Conservation (phyloP, 257 asterid species). For the Paulownia fortunei region DNA sequence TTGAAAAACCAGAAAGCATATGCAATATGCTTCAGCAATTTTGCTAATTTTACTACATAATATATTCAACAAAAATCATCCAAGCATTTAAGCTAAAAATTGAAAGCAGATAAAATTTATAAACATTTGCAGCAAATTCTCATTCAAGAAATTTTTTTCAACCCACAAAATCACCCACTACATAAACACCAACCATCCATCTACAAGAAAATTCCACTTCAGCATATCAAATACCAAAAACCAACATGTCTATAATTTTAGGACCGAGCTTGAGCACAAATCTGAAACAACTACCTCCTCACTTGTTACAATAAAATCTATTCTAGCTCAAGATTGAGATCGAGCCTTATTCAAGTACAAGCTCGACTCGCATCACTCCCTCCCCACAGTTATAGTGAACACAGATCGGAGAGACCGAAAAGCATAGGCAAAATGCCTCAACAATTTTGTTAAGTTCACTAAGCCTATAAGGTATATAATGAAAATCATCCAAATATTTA, state of each 20-base stretch:
- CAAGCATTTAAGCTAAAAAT: not conserved
- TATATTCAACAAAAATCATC: not conserved
- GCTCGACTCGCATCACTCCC: not conserved
- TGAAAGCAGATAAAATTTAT: not conserved
- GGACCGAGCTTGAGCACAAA: not conserved
- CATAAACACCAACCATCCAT: not conserved
- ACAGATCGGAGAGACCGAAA: not conserved
- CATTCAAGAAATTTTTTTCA: not conserved
- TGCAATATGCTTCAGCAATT: not conserved
- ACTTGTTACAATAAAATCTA: too few relatives aligned
- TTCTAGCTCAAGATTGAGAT: not conserved
- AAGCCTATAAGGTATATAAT: not conserved
- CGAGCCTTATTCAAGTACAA: not conserved
- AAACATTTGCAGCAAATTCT: not conserved
- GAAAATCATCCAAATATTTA: not conserved
- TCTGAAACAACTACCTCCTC: not conserved
- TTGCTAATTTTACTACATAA: not conserved
- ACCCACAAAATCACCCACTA: not conserved
- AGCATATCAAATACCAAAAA: not conserved
- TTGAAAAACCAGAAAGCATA: too few relatives aligned
- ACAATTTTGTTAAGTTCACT: not conserved
- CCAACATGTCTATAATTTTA: not conserved
- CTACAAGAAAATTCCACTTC: not conserved
- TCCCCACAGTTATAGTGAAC: not conserved
- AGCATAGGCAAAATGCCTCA: not conserved